phyloP scores from a whole-genome alignment of 768 basidiomycete species.

The Pholiota molesta region DNA sequence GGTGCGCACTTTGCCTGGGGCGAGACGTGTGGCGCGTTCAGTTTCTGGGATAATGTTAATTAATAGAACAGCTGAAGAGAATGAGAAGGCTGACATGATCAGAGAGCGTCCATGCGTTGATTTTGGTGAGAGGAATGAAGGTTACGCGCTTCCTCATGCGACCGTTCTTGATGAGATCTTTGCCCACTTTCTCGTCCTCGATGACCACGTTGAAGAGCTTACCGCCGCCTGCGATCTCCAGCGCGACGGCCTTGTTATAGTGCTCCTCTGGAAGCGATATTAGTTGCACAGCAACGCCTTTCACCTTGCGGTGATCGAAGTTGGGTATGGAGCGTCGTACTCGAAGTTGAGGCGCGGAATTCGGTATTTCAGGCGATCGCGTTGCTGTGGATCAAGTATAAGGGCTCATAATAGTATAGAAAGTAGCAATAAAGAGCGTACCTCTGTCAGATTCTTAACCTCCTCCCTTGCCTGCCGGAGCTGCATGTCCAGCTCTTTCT shows the following conservation, averaged over 20 bases:
- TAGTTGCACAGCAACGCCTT: conserved; percentile 91
- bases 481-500: conserved; percentile 56
- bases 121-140: conserved; percentile 93
- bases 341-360: conserved; percentile 80
- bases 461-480: conserved; percentile 54
- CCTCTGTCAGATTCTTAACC: conserved; percentile 66
- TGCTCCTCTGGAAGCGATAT: conserved; percentile 72
- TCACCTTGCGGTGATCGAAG: conserved; percentile 87
- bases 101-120: conserved; percentile 58
- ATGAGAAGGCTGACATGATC: conserved; percentile 39
- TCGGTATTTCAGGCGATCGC: conserved; percentile 64
- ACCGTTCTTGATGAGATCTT: conserved; percentile 75
- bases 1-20: conserved; percentile 78
- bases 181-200: conserved; percentile 87
- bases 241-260: conserved; percentile 81
- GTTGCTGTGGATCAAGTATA: conserved; percentile 44
- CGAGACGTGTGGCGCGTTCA: conserved; percentile 72
- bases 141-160: conserved; percentile 86
- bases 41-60: conserved; percentile 54
- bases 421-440: conserved; percentile 26
- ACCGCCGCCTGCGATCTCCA: conserved; percentile 90
- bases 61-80: background rate
- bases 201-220: conserved; percentile 94
- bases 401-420: conserved; percentile 1
- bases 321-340: conserved; percentile 72